Percentiles rank a stretch among this genome's conserved stretches.
phyloP scores from a whole-genome alignment of 768 basidiomycete species.

The Sistotremastrum suecicum region DNA sequence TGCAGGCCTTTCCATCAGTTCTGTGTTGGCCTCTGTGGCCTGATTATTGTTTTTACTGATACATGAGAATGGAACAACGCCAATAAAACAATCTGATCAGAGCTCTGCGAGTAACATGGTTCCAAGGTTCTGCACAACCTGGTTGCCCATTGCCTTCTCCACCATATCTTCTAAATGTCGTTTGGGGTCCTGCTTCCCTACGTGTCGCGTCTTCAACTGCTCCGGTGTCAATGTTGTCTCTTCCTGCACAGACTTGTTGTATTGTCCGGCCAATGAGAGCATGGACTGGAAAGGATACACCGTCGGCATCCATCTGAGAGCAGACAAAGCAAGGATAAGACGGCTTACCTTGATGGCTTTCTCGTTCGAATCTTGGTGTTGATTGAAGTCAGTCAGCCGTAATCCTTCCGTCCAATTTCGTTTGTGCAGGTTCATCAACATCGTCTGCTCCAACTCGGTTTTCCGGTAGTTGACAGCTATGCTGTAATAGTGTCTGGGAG shows the following conservation, averaged over 20 bases:
- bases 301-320: neutral
- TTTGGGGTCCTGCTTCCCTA: conserved; percentile 97
- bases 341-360: conserved; percentile 78
- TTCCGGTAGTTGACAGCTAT: conserved; percentile 97
- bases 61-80: no score
- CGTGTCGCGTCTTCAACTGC: conserved; percentile 92
- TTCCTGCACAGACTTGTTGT: conserved; percentile 97
- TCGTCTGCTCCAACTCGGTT: conserved; percentile 94
- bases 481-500: conserved; percentile 77
- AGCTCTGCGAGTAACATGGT: conserved; percentile 92
- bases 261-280: conserved; percentile 82
- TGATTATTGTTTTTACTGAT: no score
- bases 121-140: conserved; percentile 89
- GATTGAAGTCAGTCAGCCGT: conserved; percentile 79
- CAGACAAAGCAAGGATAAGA: conserved; percentile 9
- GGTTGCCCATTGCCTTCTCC: conserved; percentile 95
- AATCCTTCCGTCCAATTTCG: conserved; percentile 98
- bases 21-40: no score
- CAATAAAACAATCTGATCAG: conserved; percentile 14
- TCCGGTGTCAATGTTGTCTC: conserved; percentile 90
- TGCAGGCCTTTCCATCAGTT: no score
- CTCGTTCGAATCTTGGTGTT: conserved; percentile 82
- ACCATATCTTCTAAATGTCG: conserved; percentile 95
- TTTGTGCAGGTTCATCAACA: conserved; percentile 99
- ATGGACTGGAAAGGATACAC: conserved; percentile 48